phyloP scores from a whole-genome alignment of 495 filamentous ascomycete genomes.

The Oleoguttula mirabilis region DNA sequence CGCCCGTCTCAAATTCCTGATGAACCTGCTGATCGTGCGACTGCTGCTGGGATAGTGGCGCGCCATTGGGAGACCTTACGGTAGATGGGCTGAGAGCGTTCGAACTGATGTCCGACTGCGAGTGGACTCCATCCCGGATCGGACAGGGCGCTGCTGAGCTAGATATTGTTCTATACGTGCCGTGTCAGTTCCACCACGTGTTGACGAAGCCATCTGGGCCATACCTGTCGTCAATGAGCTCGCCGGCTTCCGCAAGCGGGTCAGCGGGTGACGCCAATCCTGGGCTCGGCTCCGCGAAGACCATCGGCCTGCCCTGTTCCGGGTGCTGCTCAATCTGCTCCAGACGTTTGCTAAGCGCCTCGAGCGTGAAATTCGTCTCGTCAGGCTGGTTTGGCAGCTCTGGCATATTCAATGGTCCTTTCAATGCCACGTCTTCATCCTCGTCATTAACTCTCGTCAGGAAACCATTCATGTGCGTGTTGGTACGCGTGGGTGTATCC shows the following conservation, averaged over 20 bases:
- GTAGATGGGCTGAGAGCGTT: neutral
- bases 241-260: neutral
- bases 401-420: conserved; percentile 18
- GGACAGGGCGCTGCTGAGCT: no score
- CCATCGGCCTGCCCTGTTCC: conserved; percentile 6
- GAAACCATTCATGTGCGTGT: conserved; percentile 19
- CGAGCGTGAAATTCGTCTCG: conserved; percentile 17
- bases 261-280: conserved; percentile 10
- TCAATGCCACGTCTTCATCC: conserved; percentile 38
- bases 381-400: conserved; percentile 18
- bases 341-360: conserved; percentile 12
- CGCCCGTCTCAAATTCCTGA: conserved; percentile 6
- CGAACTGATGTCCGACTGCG: neutral
- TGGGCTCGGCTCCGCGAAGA: conserved; percentile 9
- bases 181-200: neutral
- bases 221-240: no score
- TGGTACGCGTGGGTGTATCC: conserved; percentile 20
- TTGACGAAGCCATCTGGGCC: neutral
- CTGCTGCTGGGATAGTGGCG: neutral
- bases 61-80: neutral
- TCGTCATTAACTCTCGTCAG: conserved; percentile 6
- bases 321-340: conserved; percentile 12
- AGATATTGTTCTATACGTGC: no score
- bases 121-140: neutral
- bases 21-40: conserved; percentile 1